phyloP scores from a whole-genome alignment of 1,139 yeast genomes.

The Pichia sp. region DNA sequence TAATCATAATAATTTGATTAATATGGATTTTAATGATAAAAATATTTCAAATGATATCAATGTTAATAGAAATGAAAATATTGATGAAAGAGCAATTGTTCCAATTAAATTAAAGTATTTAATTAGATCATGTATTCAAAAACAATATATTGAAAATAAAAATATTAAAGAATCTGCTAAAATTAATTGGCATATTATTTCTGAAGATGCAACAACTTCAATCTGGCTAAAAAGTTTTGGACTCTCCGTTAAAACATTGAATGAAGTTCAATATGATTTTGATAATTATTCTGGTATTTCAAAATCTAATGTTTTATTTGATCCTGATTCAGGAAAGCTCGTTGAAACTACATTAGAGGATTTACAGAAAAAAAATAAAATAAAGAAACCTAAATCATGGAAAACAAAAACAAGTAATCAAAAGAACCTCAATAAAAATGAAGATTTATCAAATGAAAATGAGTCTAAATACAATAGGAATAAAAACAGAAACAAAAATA shows the following conservation, averaged over 20 bases:
- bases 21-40: neutral
- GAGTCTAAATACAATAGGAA: neutral
- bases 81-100: conserved; percentile 36
- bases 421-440: too few relatives aligned
- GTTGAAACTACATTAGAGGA: neutral
- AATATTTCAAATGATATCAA: neutral
- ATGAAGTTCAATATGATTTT: conserved; percentile 40
- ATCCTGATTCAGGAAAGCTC: conserved; percentile 11
- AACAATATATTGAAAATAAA: conserved; percentile 36
- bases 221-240: conserved; percentile 55
- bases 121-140: conserved; percentile 46
- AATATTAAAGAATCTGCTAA: conserved; percentile 8
- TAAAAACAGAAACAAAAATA: neutral
- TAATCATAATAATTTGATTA: neutral
- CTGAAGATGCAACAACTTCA: conserved; percentile 48
- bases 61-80: neutral
- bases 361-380: neutral
- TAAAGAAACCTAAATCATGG: neutral
- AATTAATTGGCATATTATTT: conserved; percentile 45
- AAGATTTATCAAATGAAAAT: too few relatives aligned
- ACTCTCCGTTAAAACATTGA: conserved; percentile 45
- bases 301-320: conserved; percentile 10
- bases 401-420: too few relatives aligned
- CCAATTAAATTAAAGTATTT: conserved; percentile 45
- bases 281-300: conserved; percentile 8